These are phyloP conservation scores for Kodamaea derodonti DNA, from an alignment of 1,139 yeast genomes.

Conservation along the genomic window DNA sequence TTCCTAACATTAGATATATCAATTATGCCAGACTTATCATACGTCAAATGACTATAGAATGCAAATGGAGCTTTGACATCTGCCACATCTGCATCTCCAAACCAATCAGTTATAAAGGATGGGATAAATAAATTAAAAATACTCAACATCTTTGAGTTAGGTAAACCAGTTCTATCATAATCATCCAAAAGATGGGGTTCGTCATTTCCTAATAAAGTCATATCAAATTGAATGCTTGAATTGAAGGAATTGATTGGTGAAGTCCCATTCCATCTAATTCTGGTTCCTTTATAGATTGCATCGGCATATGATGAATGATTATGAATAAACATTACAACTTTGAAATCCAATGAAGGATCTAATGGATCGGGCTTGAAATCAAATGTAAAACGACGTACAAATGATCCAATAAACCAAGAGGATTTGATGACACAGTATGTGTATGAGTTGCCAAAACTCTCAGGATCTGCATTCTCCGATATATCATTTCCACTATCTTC, in stretches of 20 bases:
- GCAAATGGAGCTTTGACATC: slow-evolving; percentile 7
- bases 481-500: neutral
- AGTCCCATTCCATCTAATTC: slow-evolving; percentile 11
- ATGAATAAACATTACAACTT: slow-evolving; percentile 9
- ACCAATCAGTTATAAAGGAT: slow-evolving; percentile 3
- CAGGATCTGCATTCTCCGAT: neutral
- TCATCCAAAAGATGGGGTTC: slow-evolving; percentile 10
- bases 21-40: neutral
- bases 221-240: slow-evolving; percentile 4
- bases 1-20: slow-evolving; percentile 3
- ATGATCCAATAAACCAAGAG: slow-evolving; percentile 8
- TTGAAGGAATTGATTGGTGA: slow-evolving; percentile 4
- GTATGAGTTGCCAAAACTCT: neutral
- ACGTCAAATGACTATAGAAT: slow-evolving; percentile 1
- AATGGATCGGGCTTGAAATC: slow-evolving; percentile 9
- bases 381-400: slow-evolving; percentile 9
- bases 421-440: slow-evolving; percentile 9
- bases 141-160: slow-evolving; percentile 5
- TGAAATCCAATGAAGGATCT: slow-evolving; percentile 5
- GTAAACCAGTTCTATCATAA: slow-evolving; percentile 2
- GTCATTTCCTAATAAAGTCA: slow-evolving; percentile 6
- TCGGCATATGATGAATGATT: slow-evolving; percentile 11
- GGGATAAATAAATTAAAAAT: slow-evolving; percentile 2
- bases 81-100: slow-evolving; percentile 3
- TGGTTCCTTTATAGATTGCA: slow-evolving; percentile 10